A percentile compares a stretch with the other conserved stretches of the same genome.
Conservation (phyloP, 1,284 basidiomycete species). For the Pterulicium gracile region DNA sequence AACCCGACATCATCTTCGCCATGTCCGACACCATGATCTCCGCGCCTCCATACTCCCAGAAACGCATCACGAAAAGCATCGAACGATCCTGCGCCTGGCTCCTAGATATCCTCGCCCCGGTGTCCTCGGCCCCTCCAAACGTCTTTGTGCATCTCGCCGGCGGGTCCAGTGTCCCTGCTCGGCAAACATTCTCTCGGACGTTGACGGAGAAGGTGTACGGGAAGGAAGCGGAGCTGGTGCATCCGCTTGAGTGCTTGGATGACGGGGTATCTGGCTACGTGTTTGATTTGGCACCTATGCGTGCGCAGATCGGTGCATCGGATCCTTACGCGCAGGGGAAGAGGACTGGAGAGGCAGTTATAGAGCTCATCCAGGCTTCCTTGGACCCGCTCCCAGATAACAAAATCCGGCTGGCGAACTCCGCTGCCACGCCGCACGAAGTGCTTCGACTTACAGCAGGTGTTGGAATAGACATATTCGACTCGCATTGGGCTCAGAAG, state of each 20-base stretch:
- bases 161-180: slow-evolving; percentile 39
- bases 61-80: slow-evolving; percentile 62
- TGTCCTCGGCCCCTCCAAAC: slow-evolving; percentile 20
- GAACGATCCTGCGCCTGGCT: slow-evolving; percentile 60
- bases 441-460: slow-evolving; percentile 52
- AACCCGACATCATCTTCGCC: slow-evolving; percentile 64
- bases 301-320: slow-evolving; percentile 20
- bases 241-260: slow-evolving; percentile 44
- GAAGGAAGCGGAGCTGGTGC: slow-evolving; percentile 41
- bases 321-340: slow-evolving; percentile 1
- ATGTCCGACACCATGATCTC: slow-evolving; percentile 63
- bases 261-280: slow-evolving; percentile 58
- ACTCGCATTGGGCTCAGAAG: slow-evolving; percentile 56
- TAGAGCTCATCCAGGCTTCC: slow-evolving; percentile 42
- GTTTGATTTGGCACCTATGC: slow-evolving; percentile 55
- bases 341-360: background rate
- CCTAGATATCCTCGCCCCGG: slow-evolving; percentile 31
- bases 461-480: slow-evolving; percentile 67
- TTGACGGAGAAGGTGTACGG: slow-evolving; percentile 46
- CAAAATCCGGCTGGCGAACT: slow-evolving; percentile 56
- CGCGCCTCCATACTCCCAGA: slow-evolving; percentile 53
- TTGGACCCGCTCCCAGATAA: slow-evolving; percentile 34
- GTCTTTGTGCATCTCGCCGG: slow-evolving; percentile 64
- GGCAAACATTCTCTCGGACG: slow-evolving; percentile 49
- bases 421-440: slow-evolving; percentile 56